Evolutionary conservation across 2,329 filamentous ascomycete species (phyloP), one percentile per base, ranked within the genome.

Genomic region (Neonectria neomacrospora): DNA sequence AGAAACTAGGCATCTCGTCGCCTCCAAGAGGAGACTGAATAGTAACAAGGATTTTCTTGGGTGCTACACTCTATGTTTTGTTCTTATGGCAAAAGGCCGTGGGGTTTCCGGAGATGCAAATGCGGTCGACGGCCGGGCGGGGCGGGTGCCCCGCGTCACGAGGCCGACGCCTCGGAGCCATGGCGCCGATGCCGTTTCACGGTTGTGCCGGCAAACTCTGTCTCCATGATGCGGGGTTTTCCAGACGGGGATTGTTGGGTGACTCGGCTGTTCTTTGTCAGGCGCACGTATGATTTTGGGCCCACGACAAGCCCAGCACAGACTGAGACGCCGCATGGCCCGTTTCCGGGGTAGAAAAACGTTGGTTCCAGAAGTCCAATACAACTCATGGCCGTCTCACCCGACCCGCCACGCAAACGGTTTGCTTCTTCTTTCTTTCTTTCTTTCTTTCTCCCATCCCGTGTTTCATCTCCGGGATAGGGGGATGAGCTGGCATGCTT

Each of bases 1-100:
- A 50, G n/a, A 50, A 32, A 50, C 23, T 32, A 30, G 30, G 47
- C 47, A 22, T n/a, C 47, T 50, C 47, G 10, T 50, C 3, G n/a
- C n/a, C 47, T 50, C 45, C 26, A 30, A 9, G 14, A 18, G 47
- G 28, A 32, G 47, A 32, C 11, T 11, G 28, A 11, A 20, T 50
- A 50, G 47, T 50, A 50, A 50, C 47, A 50, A 20, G 26, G 20
- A 20, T 14, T 50, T 22, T 50, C 28, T 50, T 48, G 45, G 26
- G 10, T 50, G 47, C 47, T 50, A 20, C 16, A 32, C 5, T 22
- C 1, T 30, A 2, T 5, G 6, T n/a, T 8, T n/a, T 12, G 16
- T 12, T 14, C 6, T 16, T 30, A 9, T 28, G 5, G 18, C 6
- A 41, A 10, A 20, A 18, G 16, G 8, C 23, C 6, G 34, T n/a